Evolutionary conservation across 2,329 filamentous ascomycete genomes (phyloP).

Genomic region (Aspergillus fischeri): DNA sequence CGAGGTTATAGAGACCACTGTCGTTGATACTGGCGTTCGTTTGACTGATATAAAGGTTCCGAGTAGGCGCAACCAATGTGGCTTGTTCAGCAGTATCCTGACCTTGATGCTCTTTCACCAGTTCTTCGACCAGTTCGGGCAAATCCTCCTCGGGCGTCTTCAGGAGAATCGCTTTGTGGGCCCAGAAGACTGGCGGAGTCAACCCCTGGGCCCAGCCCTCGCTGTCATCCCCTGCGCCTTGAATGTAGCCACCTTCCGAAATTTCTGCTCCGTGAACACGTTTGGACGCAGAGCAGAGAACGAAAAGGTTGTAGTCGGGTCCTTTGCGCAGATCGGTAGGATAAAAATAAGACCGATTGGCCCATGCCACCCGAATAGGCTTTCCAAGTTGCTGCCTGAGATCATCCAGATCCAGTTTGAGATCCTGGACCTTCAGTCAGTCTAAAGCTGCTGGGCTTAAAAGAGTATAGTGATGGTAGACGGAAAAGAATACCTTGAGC

Average conservation of each 20-base stretch:
- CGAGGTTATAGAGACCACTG: conserved; percentile 43
- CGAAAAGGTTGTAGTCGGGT: conserved; percentile 63
- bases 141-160: conserved; percentile 62
- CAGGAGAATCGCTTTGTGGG: conserved; percentile 58
- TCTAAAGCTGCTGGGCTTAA: not conserved
- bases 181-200: conserved; percentile 77
- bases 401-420: conserved; percentile 57
- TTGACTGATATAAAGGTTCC: conserved; percentile 31
- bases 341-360: conserved; percentile 62
- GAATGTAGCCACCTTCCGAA: conserved; percentile 74
- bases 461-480: not conserved
- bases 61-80: conserved; percentile 36
- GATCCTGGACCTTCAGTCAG: conserved; percentile 41
- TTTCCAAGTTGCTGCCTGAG: conserved; percentile 59
- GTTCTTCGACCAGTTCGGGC: conserved; percentile 45
- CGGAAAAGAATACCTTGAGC: conserved; percentile 37
- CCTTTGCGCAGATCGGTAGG: conserved; percentile 45
- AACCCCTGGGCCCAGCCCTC: conserved; percentile 88
- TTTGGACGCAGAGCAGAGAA: conserved; percentile 82
- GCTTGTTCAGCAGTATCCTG: conserved; percentile 18
- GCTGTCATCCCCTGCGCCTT: conserved; percentile 90
- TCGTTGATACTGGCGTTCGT: conserved; percentile 28
- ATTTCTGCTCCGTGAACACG: conserved; percentile 65
- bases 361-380: conserved; percentile 74
- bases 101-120: conserved; percentile 33